Base-by-base conservation (phyloP, 2,329 filamentous ascomycete species). In the Claviceps pazoutovae region DNA sequence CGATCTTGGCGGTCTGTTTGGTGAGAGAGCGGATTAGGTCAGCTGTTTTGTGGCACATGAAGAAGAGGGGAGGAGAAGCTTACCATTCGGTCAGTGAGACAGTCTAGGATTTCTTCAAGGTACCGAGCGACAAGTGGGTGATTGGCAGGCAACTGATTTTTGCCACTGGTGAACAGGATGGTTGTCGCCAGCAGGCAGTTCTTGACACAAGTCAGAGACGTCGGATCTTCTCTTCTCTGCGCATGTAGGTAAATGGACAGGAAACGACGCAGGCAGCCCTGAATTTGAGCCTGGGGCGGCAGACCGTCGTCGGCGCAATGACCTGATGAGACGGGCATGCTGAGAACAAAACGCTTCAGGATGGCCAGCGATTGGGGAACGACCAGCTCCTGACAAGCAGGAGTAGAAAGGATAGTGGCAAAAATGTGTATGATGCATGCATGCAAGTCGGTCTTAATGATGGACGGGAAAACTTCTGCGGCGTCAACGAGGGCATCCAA, bases 361-460 rank as follows among this genome's bases (percentile, higher is more conserved):
- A 90, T 94, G 0, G 93, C 88, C 16, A 98, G 76, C 2, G 89
- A 84, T 66, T 94, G 87, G 0, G 93, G 91, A 1, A 97, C 84
- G 36, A 97, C 88, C 39, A 88, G 78, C 26, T 87, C 80, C 68
- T 98, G 94, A 62, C 91, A 97, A 46, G 57, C 62, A 0, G 87
- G 84, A 0, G 89, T 96, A 14, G 87, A 86, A 13, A 98, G 78
- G 53, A 95, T 93, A 0, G 89, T 95, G 51, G 88, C 86, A 63
- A 97, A 96, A 51, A 97, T 95, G 70, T 98, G 90, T 48, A 98
- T 79, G 58, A 97, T 95, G 62, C 91, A 97, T 41, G 93, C 91
- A 63, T 97, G 89, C 6, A 98, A 76, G 65, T 98, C 93, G 9
- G 89, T 91, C 64, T 93, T 93, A 72, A 98, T 98, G 60, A 98